These are phyloP conservation scores for Coemansia reversa DNA, from an alignment of 192 early-diverging fungal genomes.

Conservation along the genomic window DNA sequence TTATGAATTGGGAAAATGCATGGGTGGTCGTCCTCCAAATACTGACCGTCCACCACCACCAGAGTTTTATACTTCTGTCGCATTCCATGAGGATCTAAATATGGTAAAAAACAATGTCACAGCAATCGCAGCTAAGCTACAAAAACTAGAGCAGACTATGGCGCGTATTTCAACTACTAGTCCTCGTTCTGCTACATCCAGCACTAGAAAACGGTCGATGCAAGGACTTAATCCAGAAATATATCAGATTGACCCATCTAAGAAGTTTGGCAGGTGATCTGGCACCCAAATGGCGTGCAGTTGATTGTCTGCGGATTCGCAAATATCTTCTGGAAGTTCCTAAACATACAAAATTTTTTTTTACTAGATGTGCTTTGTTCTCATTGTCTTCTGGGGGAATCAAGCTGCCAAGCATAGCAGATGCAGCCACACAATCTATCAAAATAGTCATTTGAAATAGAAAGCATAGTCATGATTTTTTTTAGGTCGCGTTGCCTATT, in stretches of 20 bases:
- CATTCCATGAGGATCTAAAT: conserved; percentile 30
- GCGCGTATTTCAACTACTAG: conserved; percentile 21
- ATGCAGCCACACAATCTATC: neutral
- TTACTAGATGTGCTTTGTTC: neutral
- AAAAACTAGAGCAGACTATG: conserved; percentile 36
- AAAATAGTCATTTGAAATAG: neutral
- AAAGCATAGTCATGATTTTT: no score
- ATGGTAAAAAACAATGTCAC: conserved; percentile 45
- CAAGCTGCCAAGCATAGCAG: conserved; percentile 9
- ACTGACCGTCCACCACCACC: conserved; percentile 18
- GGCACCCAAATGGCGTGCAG: no score
- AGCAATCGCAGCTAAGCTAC: conserved; percentile 40
- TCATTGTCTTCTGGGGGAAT: neutral
- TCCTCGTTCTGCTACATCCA: conserved; percentile 20
- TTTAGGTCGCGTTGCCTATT: no score
- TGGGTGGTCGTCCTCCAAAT: conserved; percentile 12
- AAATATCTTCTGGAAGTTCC: neutral
- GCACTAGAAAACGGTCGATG: conserved; percentile 20
- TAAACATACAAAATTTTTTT: conserved; percentile 2
- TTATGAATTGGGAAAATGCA: conserved; percentile 48
- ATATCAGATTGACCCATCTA: conserved; percentile 34
- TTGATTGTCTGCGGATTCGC: neutral
- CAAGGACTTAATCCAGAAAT: conserved; percentile 40
- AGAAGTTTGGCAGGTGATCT: conserved; percentile 24
- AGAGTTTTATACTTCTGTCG: conserved; percentile 43